Evolutionary conservation across 2,329 filamentous ascomycete species (phyloP).

Genomic region (Fusarium secorum): DNA sequence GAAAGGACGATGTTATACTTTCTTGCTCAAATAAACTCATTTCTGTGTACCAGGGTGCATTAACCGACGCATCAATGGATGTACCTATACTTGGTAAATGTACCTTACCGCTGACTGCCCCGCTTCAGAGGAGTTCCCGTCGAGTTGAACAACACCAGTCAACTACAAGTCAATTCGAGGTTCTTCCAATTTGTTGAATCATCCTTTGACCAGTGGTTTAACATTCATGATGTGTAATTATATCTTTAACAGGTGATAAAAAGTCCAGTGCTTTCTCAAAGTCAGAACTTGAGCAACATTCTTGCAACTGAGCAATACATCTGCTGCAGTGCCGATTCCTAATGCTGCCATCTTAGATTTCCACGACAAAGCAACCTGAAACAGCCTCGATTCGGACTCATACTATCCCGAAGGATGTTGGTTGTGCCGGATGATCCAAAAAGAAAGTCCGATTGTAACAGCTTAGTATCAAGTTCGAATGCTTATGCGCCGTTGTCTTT

Average conservation of each 20-base stretch:
- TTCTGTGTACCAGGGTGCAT: not conserved
- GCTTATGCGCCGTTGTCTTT: not conserved
- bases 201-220: too few species aligned
- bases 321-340: not conserved
- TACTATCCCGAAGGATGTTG: not conserved
- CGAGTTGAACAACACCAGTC: not conserved
- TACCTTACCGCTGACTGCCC: not conserved
- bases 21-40: conserved; percentile 34
- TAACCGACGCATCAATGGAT: not conserved
- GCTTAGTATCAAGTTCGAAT: not conserved
- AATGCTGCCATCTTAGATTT: not conserved
- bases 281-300: not conserved
- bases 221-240: not conserved
- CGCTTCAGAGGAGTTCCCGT: not conserved
- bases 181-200: too few species aligned
- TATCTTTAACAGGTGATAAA: not conserved
- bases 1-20: conserved; percentile 2
- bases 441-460: not conserved
- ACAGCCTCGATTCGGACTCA: not conserved
- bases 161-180: not conserved
- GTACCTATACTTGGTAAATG: conserved; percentile 26
- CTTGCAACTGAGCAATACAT: not conserved
- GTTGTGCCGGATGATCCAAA: not conserved
- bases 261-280: not conserved
- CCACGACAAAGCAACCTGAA: not conserved